These are phyloP conservation scores for Yarrowia bubula DNA, from an alignment of 805 yeast genomes.

Conservation along the genomic window DNA sequence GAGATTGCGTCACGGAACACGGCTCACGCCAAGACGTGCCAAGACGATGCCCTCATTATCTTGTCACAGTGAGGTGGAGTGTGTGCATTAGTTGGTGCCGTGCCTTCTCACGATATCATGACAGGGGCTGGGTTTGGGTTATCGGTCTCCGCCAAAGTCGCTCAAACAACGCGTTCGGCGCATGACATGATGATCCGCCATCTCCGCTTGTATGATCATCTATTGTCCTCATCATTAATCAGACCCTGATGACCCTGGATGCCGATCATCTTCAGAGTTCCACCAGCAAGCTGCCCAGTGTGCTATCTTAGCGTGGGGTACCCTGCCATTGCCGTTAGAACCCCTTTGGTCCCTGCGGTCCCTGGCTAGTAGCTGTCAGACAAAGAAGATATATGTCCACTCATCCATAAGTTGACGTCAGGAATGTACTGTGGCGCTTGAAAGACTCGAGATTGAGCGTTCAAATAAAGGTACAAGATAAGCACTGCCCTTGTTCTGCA, in stretches of 20 bases:
- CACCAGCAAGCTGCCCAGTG: background rate
- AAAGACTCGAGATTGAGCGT: background rate
- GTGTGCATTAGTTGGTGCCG: constrained; percentile 19
- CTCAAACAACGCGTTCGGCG: background rate
- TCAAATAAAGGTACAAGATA: background rate
- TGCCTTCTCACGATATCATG: constrained; percentile 1
- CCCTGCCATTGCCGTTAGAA: background rate
- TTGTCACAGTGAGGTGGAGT: constrained; percentile 1
- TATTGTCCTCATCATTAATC: background rate
- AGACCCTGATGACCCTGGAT: background rate
- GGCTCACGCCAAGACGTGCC: constrained; percentile 17
- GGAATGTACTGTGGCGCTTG: constrained; percentile 2
- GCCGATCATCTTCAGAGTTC: background rate
- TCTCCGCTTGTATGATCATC: background rate
- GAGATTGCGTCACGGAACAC: constrained; percentile 4
- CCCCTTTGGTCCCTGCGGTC: constrained; percentile 4
- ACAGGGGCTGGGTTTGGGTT: constrained; percentile 21
- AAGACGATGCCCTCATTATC: constrained; percentile 6
- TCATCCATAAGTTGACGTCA: background rate
- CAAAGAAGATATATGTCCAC: background rate
- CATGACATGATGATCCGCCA: background rate
- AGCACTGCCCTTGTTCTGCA: constrained; percentile 1
- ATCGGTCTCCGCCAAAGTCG: background rate
- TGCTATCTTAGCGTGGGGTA: constrained; percentile 1
- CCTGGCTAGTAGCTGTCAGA: background rate